Conservation (phyloP, 306 rosid species). For the Sesbania bispinosa region DNA sequence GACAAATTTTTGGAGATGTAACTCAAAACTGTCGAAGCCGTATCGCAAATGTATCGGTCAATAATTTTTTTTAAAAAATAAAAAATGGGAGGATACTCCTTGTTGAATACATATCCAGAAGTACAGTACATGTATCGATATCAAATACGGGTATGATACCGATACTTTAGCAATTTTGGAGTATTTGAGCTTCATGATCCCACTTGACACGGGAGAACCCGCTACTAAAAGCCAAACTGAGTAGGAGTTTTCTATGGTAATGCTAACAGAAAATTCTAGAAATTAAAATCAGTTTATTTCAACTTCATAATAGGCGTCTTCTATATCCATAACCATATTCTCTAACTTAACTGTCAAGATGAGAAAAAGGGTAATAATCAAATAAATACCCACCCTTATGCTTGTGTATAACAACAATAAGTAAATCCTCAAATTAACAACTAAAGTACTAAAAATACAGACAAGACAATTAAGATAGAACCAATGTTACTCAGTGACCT, state of each 20-base stretch:
- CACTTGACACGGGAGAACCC: neutral
- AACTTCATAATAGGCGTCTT: neutral
- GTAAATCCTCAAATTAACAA: neutral
- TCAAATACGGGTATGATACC: too few species aligned
- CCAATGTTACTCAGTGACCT: constrained; percentile 35
- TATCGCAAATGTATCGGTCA: too few species aligned
- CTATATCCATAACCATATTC: neutral
- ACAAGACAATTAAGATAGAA: neutral
- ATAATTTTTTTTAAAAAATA: too few species aligned
- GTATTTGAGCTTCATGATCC: neutral
- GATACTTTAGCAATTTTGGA: too few species aligned
- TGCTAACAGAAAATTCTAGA: neutral
- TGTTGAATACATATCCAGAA: too few species aligned
- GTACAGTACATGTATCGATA: too few species aligned
- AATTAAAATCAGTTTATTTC: neutral
- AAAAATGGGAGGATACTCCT: too few species aligned
- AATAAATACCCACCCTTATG: neutral
- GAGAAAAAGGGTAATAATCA: neutral
- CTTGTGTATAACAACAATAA: neutral
- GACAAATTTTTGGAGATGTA: too few species aligned
- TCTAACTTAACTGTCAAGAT: constrained; percentile 2
- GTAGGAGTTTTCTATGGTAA: neutral
- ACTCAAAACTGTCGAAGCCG: too few species aligned
- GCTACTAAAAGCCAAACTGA: neutral
- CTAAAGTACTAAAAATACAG: neutral